phyloP scores from a whole-genome alignment of 179 eudicot species.

The Nepenthes alata region DNA sequence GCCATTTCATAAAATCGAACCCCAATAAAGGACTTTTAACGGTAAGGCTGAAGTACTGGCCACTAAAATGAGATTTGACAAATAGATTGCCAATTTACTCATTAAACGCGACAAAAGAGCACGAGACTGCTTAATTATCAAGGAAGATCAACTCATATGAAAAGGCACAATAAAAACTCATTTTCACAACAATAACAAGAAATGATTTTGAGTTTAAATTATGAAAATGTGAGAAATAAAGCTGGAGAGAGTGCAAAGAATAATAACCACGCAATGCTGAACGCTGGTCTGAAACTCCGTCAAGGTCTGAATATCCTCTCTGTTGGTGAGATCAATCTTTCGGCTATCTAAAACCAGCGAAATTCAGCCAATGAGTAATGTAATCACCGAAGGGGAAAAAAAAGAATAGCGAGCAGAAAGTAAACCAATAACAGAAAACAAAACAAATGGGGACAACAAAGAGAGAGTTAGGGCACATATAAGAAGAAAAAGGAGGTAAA shows the following conservation, averaged over 20 bases:
- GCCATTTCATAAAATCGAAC: no score
- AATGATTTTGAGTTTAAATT: neutral
- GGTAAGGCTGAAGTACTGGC: neutral
- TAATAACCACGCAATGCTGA: constrained; percentile 45
- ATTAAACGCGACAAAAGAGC: neutral
- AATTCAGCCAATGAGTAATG: neutral
- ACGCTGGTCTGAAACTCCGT: constrained; percentile 35
- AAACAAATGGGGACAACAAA: neutral
- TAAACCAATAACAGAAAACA: neutral
- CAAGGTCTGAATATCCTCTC: constrained; percentile 20
- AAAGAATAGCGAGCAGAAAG: neutral
- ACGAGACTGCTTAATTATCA: neutral
- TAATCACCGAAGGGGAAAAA: neutral
- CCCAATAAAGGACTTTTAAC: no score
- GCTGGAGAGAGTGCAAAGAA: neutral
- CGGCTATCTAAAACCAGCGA: constrained; percentile 23
- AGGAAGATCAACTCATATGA: neutral
- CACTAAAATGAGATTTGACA: neutral
- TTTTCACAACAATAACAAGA: neutral
- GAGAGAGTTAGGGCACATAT: neutral
- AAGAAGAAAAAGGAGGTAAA: neutral
- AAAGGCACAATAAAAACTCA: no score
- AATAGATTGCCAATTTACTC: neutral
- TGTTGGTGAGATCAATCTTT: constrained; percentile 12
- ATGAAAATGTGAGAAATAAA: neutral